Evolutionary conservation across 371 early-diverging fungal species (phyloP), one percentile per base, ranked within the genome.

Genomic region (Amoeboradix gromovi): DNA sequence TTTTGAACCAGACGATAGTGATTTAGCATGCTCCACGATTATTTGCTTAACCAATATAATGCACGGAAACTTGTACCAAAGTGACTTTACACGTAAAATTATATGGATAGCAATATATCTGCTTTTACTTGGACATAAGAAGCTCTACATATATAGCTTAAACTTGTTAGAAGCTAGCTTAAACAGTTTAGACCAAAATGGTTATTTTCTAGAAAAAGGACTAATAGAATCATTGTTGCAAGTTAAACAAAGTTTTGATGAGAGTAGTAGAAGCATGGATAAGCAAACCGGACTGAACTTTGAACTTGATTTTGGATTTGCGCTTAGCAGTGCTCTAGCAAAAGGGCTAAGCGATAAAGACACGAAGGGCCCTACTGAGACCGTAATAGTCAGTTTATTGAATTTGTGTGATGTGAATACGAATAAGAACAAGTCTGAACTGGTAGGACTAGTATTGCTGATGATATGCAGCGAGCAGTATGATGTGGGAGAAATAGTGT

Each of bases 21-120:
- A 81, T 66, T 74, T 90, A 69, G 88, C 90, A 31, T 78, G 84
- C 27, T 86, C 87, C 70, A 90, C 91, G 73, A 81, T 89, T 71
- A 86, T 87, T 81, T 89, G 90, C 70, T 77, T 94, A 17, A 86
- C 86, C 71, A 89, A 86, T 75, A 87, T 91, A 73, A 85, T 87
- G 48, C 5, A 22, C 22, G 48, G 48, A 48, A 48, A 22, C 22
- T 12, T 48, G 48, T 48, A 48, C 22, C 48, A 48, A 48, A 12
- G 12, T 12, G 48, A 48, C 48, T 48, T 48, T 48, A 48, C 48
- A 5, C 5, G 48, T 12, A 48, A 48, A 48, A 48, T 48, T 12
- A 48, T 48, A 12, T 48, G 48, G 48, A 48, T 48, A 12, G 48
- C 48, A 22, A 48, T 48, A 12, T 48, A 48, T 48, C 12, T 48